A percentile compares a stretch with the other conserved stretches of the same genome.
phyloP scores from a whole-genome alignment of 108 stramenopile genomes.

The Pseudonitzschia delicatissima region DNA sequence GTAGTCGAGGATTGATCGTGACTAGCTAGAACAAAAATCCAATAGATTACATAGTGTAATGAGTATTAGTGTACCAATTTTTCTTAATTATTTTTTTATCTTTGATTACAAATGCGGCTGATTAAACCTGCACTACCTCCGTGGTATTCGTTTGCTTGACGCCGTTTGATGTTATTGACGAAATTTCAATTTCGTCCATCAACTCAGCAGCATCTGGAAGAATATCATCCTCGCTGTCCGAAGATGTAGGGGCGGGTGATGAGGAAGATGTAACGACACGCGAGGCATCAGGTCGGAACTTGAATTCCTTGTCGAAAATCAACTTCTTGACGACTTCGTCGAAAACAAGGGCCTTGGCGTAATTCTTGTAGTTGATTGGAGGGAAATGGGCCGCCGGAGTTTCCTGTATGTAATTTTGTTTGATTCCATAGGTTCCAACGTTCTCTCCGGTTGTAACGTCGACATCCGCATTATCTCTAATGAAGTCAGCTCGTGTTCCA shows the following conservation, averaged over 20 bases:
- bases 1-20: no score
- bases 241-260: background rate
- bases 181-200: no score
- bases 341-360: slow-evolving; percentile 8
- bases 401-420: slow-evolving; percentile 8
- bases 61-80: no score
- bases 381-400: slow-evolving; percentile 7
- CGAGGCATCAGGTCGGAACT: background rate
- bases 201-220: no score
- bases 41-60: no score
- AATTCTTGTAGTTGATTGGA: slow-evolving; percentile 16
- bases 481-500: background rate
- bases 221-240: background rate
- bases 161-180: no score
- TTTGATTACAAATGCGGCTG: no score
- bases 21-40: no score
- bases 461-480: background rate
- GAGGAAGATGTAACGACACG: background rate
- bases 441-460: slow-evolving; percentile 1
- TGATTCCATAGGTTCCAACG: slow-evolving; percentile 14
- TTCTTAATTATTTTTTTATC: no score
- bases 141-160: no score
- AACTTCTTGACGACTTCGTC: slow-evolving; percentile 9
- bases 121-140: no score
- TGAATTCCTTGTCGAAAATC: background rate